Evolutionary conservation across 768 basidiomycete species (phyloP).

Genomic region (Lactarius tabidus): DNA sequence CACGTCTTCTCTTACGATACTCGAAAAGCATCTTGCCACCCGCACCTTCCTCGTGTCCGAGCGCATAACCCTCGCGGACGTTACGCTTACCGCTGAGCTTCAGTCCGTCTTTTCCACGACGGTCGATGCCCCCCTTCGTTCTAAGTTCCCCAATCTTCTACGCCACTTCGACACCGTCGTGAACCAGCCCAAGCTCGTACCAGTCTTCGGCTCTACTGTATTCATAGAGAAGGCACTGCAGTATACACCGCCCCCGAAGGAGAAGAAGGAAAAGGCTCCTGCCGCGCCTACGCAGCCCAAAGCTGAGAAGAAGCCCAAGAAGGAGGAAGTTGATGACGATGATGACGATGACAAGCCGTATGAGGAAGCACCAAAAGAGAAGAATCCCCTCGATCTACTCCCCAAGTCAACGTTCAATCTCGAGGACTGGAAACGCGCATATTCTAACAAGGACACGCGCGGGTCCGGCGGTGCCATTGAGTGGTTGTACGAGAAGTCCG

Average conservation of each 20-base stretch:
- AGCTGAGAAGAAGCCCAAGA: constrained; percentile 61
- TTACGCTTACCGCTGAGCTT: constrained; percentile 60
- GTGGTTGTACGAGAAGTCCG: constrained; percentile 96
- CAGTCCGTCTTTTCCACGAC: constrained; percentile 49
- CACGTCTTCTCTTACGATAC: constrained; percentile 52
- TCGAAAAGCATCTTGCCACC: constrained; percentile 69
- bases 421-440: constrained; percentile 96
- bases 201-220: constrained; percentile 54
- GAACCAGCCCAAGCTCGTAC: constrained; percentile 76
- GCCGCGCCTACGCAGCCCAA: constrained; percentile 41
- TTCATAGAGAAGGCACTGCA: constrained; percentile 68
- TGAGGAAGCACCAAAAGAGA: constrained; percentile 74
- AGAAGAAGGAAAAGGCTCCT: constrained; percentile 36
- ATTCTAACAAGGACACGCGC: constrained; percentile 97
- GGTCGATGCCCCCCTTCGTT: constrained; percentile 63
- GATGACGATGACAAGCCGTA: constrained; percentile 79
- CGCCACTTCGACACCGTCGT: constrained; percentile 84
- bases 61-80: constrained; percentile 91
- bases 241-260: constrained; percentile 62
- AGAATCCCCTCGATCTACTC: constrained; percentile 92
- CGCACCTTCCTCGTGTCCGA: constrained; percentile 92
- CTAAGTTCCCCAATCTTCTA: constrained; percentile 68
- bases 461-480: constrained; percentile 77
- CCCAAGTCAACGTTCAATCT: constrained; percentile 87
- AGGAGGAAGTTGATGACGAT: constrained; percentile 50